These are phyloP conservation scores for Glomus cerebriforme DNA, from an alignment of 192 early-diverging fungal genomes.

Conservation along the genomic window DNA sequence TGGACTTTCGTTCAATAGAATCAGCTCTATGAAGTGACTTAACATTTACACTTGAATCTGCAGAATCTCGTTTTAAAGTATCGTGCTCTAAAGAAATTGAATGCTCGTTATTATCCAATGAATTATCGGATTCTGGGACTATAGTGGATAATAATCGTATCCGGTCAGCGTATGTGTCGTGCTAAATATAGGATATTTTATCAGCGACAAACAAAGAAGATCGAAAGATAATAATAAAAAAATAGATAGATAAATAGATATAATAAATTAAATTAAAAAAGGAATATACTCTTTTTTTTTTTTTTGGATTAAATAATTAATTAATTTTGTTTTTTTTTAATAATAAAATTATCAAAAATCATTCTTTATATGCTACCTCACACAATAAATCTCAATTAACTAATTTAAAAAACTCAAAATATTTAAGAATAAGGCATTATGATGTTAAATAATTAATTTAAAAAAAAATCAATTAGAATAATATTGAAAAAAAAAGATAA, in stretches of 20 bases:
- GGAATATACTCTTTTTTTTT: neutral
- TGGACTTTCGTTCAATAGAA: neutral
- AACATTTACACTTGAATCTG: neutral
- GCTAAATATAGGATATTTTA: slow-evolving; percentile 8
- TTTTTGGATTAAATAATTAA: too few relatives aligned
- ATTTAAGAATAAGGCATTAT: neutral
- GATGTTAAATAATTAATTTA: neutral
- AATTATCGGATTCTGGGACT: neutral
- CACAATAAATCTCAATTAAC: neutral
- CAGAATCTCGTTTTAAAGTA: neutral
- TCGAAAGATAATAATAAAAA: neutral
- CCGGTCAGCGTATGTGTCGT: slow-evolving; percentile 32
- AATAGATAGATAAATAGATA: neutral
- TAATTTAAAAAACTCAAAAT: neutral
- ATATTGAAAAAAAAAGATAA: neutral
- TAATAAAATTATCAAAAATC: too few relatives aligned
- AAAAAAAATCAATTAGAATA: neutral
- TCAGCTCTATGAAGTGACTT: neutral
- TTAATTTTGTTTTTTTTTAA: too few relatives aligned
- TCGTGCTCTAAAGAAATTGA: neutral
- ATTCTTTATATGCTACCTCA: too few relatives aligned
- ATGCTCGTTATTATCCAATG: neutral
- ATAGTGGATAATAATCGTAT: slow-evolving; percentile 32
- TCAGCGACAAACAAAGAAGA: neutral
- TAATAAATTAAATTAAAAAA: neutral